A percentile compares a stretch with the other conserved stretches of the same genome.
Conservation (phyloP, 2,329 filamentous ascomycete genomes). For the Pyrenophora graminea region DNA sequence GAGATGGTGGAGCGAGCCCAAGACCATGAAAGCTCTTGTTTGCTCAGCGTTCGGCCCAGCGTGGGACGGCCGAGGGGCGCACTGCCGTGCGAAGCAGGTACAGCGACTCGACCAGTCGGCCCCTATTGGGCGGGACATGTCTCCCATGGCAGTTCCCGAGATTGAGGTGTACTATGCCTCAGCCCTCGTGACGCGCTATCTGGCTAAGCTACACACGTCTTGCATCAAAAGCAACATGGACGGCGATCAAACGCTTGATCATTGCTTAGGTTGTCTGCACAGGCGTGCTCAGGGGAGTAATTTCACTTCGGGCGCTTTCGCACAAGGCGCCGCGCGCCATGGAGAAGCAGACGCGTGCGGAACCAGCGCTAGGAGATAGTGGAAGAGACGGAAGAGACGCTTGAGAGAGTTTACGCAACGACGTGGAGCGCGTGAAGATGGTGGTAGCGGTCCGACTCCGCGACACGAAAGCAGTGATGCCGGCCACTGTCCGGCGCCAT, state of each 20-base stretch:
- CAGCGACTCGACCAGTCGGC: conserved; percentile 14
- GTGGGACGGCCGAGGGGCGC: conserved; percentile 10
- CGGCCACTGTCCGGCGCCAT: conserved; percentile 24
- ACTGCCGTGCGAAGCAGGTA: conserved; percentile 32
- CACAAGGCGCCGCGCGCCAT: conserved; percentile 21
- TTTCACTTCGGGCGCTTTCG: conserved; percentile 24
- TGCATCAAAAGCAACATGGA: conserved; percentile 35
- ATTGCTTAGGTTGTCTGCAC: conserved; percentile 38
- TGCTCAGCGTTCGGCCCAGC: background rate
- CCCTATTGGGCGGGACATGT: conserved; percentile 13
- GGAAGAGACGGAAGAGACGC: background rate
- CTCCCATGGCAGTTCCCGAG: conserved; percentile 26
- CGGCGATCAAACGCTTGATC: conserved; percentile 48
- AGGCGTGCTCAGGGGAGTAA: conserved; percentile 41
- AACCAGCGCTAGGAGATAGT: conserved; percentile 25
- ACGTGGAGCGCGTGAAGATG: conserved; percentile 22
- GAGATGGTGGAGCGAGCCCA: background rate
- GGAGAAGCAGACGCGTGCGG: conserved; percentile 26
- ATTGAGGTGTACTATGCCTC: conserved; percentile 20
- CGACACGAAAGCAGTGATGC: conserved; percentile 14
- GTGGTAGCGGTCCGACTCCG: conserved; percentile 27
- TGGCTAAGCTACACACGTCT: conserved; percentile 29
- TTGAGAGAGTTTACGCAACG: conserved; percentile 26
- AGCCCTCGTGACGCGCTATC: conserved; percentile 29
- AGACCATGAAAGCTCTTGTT: background rate